Base-by-base conservation (phyloP, 192 early-diverging fungal genomes). In the Backusella liffmaniae region DNA sequence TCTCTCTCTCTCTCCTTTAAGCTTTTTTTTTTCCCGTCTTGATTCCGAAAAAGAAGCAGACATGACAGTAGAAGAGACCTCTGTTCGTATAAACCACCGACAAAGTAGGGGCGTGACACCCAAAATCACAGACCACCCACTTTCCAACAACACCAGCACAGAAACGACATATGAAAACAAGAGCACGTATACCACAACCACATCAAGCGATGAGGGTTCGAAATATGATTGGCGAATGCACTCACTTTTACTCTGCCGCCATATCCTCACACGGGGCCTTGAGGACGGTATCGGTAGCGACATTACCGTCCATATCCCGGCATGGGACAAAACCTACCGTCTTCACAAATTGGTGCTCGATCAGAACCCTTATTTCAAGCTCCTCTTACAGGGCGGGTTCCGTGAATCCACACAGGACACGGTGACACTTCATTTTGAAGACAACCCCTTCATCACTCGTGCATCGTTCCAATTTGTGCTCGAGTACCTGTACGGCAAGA, bases 401-500 rank as follows among this genome's bases (percentile, higher is more conserved):
- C 76, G 72, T 34, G 88, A 90, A 69, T 56, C 76, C 9, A 62
- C 56, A 0, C 44, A 46, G 10, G 72, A 80, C 18, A 29, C 8
- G 1, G 78, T 90, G 0, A 79, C 80, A 9, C 67, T 90, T 29
- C 59, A 79, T 26, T 87, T 90, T 81, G 86, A 88, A 30, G 84
- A 87, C 18, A 83, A 88, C 30, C 41, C 76, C 2, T 83, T 65
- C 71, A 84, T 90, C n/a, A 84, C 85, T 1, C 68, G 65, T 26
- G 88, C 88, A 46, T 79, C 86, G 1, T 90, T 90, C 72, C 82
- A 90, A 51, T 74, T 90, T 30, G 87, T 83, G 3, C 42, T 90
- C 1, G 80, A 74, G 4, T 74, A 82, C 29, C 79, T 90, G 1
- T 90, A 90, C 70, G 88, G 87, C 26, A 73, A 80, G 73, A 30